These are phyloP conservation scores for Cutaneotrichosporon dermatis DNA, from an alignment of 1,284 basidiomycete species.

Conservation along the genomic window DNA sequence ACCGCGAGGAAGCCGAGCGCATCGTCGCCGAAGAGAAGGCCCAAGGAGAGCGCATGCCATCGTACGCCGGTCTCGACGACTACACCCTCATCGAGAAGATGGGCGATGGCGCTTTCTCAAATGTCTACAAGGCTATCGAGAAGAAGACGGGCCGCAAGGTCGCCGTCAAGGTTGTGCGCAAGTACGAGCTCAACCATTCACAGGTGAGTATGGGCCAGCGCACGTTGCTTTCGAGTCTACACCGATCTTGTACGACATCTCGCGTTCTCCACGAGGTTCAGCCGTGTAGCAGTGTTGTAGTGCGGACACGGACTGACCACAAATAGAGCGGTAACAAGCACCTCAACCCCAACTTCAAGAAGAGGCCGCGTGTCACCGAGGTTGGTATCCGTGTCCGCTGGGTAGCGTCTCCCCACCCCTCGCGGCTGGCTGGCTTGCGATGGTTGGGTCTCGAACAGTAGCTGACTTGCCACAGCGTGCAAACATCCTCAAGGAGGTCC, in stretches of 20 bases:
- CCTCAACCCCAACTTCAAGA: slow-evolving; percentile 87
- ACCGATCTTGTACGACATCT: too few relatives aligned
- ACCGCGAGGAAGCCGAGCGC: slow-evolving; percentile 62
- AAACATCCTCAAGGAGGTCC: slow-evolving; percentile 99
- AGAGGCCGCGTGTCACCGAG: slow-evolving; percentile 90
- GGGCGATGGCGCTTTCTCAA: slow-evolving; percentile 98
- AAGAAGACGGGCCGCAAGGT: slow-evolving; percentile 71
- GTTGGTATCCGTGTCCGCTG: slow-evolving; percentile 51
- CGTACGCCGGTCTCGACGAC: slow-evolving; percentile 76
- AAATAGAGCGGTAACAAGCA: slow-evolving; percentile 80
- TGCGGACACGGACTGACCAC: slow-evolving; percentile 12
- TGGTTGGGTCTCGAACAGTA: background rate
- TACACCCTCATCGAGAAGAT: slow-evolving; percentile 82
- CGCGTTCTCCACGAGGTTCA: too few relatives aligned
- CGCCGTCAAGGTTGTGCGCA: slow-evolving; percentile 96
- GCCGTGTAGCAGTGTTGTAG: too few relatives aligned
- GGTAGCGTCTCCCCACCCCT: background rate
- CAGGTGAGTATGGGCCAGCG: slow-evolving; percentile 67
- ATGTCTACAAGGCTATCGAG: slow-evolving; percentile 93
- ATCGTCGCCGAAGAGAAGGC: slow-evolving; percentile 74
- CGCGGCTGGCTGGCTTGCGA: background rate
- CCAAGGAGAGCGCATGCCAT: slow-evolving; percentile 70
- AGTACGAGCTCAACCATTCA: slow-evolving; percentile 87
- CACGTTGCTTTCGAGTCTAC: too few relatives aligned
- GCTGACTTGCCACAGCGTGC: slow-evolving; percentile 63